Base-by-base conservation (phyloP, 163 green algal genomes). In the Chlorella variabilis region DNA sequence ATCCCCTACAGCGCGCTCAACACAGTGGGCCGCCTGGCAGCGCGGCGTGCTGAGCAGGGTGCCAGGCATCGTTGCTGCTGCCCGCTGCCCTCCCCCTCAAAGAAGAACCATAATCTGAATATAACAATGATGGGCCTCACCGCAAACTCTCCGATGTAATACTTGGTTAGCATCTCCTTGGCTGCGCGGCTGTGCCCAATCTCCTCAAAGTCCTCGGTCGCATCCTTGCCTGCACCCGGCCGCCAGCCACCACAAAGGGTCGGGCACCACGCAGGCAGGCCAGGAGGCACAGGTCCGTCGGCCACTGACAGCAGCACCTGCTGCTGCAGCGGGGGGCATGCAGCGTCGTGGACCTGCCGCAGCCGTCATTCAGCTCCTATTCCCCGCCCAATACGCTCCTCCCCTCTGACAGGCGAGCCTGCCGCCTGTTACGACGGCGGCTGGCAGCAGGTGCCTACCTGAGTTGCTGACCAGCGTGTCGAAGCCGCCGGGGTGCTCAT, bases 141-240 rank as follows among this genome's bases (percentile, higher is more conserved):
- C 65, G 75, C 76, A 69, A 85, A 97, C 0, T 89, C 84, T 27
- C 94, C 95, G 58, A 98, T 93, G n/a, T 91, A 78, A 75, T 96
- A 98, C 81, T 97, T 94, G 2, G 93, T 85, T 48, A 98, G 86
- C 84, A 97, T 88, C 59, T 97, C 89, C 62, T 92, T 90, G 8
- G 95, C 95, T 0, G 90, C 90, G 31, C 94, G 96, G 86, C 92
- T 97, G 88, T 98, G 95, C 1, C 94, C 95, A 82, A 98, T 97
- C 81, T 98, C 95, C 31, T 98, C 95, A 88, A 97, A 98, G 58
- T 98, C 94, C 51, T 97, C 91, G 20, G 95, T 98, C 0, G 92
- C 90, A 77, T 98, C 95, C 82, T 93, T 94, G 76, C 93, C 94
- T 97, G 88, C n/a, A n/a, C n/a, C n/a, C n/a, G n/a, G n/a, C n/a